Conservation (phyloP, 1,284 basidiomycete species). For the Schizopora paradoxa region DNA sequence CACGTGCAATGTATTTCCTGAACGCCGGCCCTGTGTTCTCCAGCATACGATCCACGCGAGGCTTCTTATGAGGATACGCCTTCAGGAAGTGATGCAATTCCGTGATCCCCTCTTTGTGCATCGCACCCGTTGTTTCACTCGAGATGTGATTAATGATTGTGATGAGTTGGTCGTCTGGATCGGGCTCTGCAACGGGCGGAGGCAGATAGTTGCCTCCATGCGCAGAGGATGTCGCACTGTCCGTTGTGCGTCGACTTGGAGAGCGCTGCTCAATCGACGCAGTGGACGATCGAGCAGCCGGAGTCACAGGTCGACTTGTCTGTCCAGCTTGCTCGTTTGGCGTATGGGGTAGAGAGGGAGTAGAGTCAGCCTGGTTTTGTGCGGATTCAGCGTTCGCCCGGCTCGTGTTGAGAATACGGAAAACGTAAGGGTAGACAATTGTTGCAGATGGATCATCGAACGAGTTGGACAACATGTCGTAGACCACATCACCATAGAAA, state of each 20-base stretch:
- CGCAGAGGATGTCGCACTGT: constrained; percentile 54
- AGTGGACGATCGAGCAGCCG: constrained; percentile 14
- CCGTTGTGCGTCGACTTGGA: constrained; percentile 60
- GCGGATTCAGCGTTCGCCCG: constrained; percentile 37
- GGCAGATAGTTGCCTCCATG: constrained; percentile 40
- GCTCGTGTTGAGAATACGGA: constrained; percentile 74
- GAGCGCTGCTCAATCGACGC: constrained; percentile 49
- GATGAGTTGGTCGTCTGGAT: constrained; percentile 74
- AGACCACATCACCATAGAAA: constrained; percentile 75
- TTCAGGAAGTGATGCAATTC: constrained; percentile 94
- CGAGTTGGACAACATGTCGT: constrained; percentile 70
- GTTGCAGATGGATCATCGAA: constrained; percentile 82
- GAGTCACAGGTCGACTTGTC: constrained; percentile 12
- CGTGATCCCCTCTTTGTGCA: constrained; percentile 90
- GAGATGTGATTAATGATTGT: constrained; percentile 88
- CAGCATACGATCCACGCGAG: constrained; percentile 79
- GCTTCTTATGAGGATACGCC: constrained; percentile 83
- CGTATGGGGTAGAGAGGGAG: not conserved
- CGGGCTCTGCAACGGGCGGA: constrained; percentile 61
- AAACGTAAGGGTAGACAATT: constrained; percentile 81
- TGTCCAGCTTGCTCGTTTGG: constrained; percentile 7
- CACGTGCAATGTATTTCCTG: constrained; percentile 79
- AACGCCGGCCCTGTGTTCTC: constrained; percentile 80
- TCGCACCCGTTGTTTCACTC: constrained; percentile 76
- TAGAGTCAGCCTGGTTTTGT: constrained; percentile 4